Evolutionary conservation across 139 green algal species (phyloP).

Genomic region (Micromonas pusilla): DNA sequence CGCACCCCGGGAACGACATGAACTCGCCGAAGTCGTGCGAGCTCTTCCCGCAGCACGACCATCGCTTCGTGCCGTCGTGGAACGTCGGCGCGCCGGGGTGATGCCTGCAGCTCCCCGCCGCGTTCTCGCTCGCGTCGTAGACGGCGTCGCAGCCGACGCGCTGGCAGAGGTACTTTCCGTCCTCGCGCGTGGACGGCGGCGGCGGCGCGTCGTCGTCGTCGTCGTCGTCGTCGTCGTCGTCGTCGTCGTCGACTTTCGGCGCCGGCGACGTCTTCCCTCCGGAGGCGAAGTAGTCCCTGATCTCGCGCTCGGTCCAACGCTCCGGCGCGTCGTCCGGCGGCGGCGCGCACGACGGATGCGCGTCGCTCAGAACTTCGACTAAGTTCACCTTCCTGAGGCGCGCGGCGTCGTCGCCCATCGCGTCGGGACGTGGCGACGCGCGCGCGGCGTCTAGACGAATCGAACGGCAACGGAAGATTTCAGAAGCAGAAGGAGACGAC

Average conservation of each 20-base stretch:
- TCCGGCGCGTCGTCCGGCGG: not conserved
- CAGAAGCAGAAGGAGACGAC: too few species aligned
- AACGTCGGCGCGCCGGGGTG: constrained; percentile 37
- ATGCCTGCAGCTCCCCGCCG: constrained; percentile 10
- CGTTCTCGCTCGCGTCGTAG: constrained; percentile 8
- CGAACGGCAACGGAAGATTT: too few species aligned
- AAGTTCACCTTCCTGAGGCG: not conserved
- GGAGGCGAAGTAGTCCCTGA: not conserved
- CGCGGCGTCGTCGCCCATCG: not conserved
- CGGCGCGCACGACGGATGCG: not conserved
- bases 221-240: constrained; percentile 9
- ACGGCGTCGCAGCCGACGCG: constrained; percentile 29
- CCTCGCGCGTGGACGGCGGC: not conserved
- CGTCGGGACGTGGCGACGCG: too few species aligned
- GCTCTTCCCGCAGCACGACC: constrained; percentile 40
- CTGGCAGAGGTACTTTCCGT: constrained; percentile 8
- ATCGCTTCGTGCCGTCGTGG: constrained; percentile 46
- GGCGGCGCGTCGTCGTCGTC: not conserved
- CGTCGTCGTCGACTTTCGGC: not conserved
- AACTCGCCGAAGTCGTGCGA: constrained; percentile 44
- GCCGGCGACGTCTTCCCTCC: not conserved
- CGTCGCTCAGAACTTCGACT: not conserved
- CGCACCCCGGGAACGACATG: constrained; percentile 40
- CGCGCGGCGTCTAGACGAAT: too few species aligned
- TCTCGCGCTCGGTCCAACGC: not conserved